phyloP scores from a whole-genome alignment of 1,284 basidiomycete species.

The Cryptococcus hybrid region DNA sequence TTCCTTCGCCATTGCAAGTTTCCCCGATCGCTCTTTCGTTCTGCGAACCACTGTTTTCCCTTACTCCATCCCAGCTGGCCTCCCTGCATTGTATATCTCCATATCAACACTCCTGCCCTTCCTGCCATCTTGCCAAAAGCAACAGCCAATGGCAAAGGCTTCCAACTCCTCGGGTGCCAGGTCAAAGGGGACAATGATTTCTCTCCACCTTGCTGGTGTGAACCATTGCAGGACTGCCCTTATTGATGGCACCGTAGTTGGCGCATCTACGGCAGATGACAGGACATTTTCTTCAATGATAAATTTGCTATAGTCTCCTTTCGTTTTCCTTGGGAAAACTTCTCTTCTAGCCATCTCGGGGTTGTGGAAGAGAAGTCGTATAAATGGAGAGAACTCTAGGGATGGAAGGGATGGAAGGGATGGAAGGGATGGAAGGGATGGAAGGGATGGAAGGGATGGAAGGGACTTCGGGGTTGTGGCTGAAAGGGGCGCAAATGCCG shows the following conservation, averaged over 20 bases:
- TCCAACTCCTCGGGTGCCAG: conserved; percentile 24
- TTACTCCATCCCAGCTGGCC: background rate
- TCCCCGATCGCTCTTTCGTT: background rate
- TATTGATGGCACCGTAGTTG: too few relatives aligned
- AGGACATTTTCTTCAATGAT: conserved; percentile 12
- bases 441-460: too few relatives aligned
- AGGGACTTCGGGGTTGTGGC: too few relatives aligned
- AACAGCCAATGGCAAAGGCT: conserved; percentile 10
- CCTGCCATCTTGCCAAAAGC: background rate
- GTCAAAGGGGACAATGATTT: conserved; percentile 18
- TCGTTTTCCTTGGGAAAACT: conserved; percentile 19
- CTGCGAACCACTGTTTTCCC: background rate
- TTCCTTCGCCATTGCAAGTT: background rate
- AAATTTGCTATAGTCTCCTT: conserved; percentile 20
- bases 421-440: background rate
- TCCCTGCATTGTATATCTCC: background rate
- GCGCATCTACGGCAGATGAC: too few relatives aligned
- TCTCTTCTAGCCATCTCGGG: conserved; percentile 44
- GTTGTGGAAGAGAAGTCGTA: conserved; percentile 41
- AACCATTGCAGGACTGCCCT: conserved; percentile 6
- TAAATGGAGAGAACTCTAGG: conserved; percentile 34
- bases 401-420: conserved; percentile 6
- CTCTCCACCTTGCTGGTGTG: conserved; percentile 10
- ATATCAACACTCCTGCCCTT: background rate
- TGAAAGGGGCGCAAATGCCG: conserved; percentile 25